These are phyloP conservation scores for Acer yangbiense DNA, from an alignment of 345 rosid species.

Conservation along the genomic window DNA sequence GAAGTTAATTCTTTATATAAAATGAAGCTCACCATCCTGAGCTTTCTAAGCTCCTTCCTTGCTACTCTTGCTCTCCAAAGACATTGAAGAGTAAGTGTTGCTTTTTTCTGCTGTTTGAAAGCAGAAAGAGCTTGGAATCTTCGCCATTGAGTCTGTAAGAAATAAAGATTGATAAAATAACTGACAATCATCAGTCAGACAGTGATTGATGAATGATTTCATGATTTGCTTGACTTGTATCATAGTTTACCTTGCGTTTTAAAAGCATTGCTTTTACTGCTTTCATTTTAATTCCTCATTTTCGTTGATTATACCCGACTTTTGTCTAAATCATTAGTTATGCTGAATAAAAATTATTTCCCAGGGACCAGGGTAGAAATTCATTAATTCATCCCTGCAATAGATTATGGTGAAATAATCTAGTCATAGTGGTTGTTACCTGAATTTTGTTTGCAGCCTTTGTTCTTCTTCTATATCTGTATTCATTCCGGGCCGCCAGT, in stretches of 20 bases:
- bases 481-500: slow-evolving; percentile 56
- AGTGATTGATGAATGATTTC: neutral
- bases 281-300: neutral
- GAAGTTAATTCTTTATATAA: neutral
- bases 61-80: slow-evolving; percentile 65
- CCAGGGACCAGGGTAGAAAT: neutral
- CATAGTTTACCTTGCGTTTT: neutral
- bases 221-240: neutral
- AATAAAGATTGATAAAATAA: neutral
- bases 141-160: slow-evolving; percentile 58
- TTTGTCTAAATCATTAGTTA: neutral
- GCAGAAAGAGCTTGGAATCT: slow-evolving; percentile 44
- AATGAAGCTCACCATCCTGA: slow-evolving; percentile 45
- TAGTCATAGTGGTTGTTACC: slow-evolving; percentile 30
- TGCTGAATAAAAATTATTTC: neutral
- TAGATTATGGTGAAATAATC: neutral
- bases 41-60: slow-evolving; percentile 62
- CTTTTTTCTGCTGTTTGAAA: slow-evolving; percentile 46
- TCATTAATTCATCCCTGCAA: neutral
- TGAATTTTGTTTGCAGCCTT: slow-evolving; percentile 61
- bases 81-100: slow-evolving; percentile 56
- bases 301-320: neutral
- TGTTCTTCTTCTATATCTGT: slow-evolving; percentile 53
- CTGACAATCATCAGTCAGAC: neutral
- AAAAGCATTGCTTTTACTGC: neutral